A percentile compares a stretch with the other conserved stretches of the same genome.
These are phyloP conservation scores for Colletotrichum limetticola DNA, from an alignment of 2,329 filamentous ascomycete species.

Conservation along the genomic window DNA sequence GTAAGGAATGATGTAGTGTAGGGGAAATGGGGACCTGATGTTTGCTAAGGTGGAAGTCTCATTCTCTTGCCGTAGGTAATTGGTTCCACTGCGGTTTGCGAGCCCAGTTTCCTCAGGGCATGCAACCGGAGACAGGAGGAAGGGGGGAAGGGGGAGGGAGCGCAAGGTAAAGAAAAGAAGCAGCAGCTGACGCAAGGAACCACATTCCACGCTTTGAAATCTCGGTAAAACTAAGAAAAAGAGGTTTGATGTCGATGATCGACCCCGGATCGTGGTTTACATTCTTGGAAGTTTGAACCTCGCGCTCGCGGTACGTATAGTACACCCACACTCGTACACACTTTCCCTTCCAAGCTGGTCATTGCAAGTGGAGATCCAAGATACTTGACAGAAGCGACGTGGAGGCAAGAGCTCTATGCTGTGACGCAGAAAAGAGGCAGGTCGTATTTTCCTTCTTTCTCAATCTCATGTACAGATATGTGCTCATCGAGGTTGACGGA, in stretches of 20 bases:
- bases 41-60: not conserved
- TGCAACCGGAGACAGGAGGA: constrained; percentile 2
- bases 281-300: not conserved
- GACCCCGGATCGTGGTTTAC: not conserved
- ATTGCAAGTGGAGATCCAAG: not conserved
- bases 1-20: not conserved
- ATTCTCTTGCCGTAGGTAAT: constrained; percentile 13
- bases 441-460: not conserved
- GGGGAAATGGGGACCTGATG: not conserved
- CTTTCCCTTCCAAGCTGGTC: not conserved
- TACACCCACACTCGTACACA: not conserved
- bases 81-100: not conserved
- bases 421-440: not conserved
- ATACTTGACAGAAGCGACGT: not conserved
- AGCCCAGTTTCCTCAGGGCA: not conserved
- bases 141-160: not conserved
- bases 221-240: not conserved
- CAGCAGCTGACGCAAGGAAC: constrained; percentile 17
- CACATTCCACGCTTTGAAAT: constrained; percentile 2
- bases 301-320: not conserved
- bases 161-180: not conserved
- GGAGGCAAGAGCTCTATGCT: constrained; percentile 5
- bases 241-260: not conserved
- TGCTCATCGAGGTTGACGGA: not conserved
- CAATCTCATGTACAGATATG: not conserved